Conservation (phyloP, 1,284 basidiomycete genomes). For the Takashimella koratensis region DNA sequence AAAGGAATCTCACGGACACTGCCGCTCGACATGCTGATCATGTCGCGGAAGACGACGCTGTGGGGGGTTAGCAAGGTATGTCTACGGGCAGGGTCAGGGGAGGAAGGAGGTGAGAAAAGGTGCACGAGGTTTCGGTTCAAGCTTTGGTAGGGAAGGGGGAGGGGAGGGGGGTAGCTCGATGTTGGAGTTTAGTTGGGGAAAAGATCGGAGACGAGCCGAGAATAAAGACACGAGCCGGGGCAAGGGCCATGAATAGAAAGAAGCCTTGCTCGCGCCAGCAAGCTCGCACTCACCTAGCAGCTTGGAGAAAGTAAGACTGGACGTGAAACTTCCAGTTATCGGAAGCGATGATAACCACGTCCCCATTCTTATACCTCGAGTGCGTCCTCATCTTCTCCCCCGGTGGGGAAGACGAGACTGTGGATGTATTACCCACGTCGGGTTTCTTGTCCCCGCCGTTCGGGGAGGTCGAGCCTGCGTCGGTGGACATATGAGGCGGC, state of each 20-base stretch:
- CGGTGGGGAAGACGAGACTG: too few species aligned
- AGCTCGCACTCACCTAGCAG: conserved; percentile 1
- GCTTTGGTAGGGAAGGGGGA: background rate
- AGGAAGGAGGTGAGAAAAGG: background rate
- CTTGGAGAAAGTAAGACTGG: conserved; percentile 5
- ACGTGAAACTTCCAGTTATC: conserved; percentile 1
- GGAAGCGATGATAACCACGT: background rate
- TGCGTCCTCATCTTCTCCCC: background rate
- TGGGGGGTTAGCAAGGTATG: background rate
- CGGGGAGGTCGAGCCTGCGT: too few species aligned
- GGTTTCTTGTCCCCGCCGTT: background rate
- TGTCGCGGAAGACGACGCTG: conserved; percentile 6
- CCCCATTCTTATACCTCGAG: background rate
- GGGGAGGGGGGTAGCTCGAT: background rate
- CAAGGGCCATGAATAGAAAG: background rate
- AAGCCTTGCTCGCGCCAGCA: background rate
- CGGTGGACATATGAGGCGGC: too few species aligned
- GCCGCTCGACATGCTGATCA: background rate
- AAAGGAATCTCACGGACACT: conserved; percentile 5
- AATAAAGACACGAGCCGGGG: background rate
- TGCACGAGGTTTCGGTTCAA: background rate
- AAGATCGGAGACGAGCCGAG: background rate
- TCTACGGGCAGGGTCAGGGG: background rate
- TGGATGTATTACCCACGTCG: too few species aligned
- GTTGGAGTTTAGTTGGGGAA: background rate